These are phyloP conservation scores for Fagus sylvatica DNA, from an alignment of 306 rosid species.

Conservation along the genomic window DNA sequence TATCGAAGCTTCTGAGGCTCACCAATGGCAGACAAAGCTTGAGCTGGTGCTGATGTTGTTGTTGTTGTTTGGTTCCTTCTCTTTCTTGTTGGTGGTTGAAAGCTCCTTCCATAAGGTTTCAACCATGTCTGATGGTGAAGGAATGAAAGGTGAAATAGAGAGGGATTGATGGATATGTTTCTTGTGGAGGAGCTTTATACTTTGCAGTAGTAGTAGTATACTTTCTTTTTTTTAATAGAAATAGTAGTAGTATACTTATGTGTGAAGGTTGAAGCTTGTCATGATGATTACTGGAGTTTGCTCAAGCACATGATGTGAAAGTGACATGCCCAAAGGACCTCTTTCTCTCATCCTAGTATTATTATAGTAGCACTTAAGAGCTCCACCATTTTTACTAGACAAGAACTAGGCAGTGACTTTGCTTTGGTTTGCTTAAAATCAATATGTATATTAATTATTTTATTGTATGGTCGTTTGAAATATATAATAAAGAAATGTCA, in stretches of 20 bases:
- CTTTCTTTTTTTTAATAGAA: too few relatives aligned
- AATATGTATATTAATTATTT: conserved; percentile 2
- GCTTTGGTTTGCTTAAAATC: conserved; percentile 30
- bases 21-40: conserved; percentile 50
- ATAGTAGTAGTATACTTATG: conserved; percentile 14
- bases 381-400: background rate
- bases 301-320: conserved; percentile 43
- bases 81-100: conserved; percentile 47
- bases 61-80: conserved; percentile 47
- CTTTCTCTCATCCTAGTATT: background rate
- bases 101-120: conserved; percentile 61
- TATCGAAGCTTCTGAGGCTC: conserved; percentile 27
- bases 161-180: background rate
- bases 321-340: conserved; percentile 8
- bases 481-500: conserved; percentile 24
- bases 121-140: conserved; percentile 59
- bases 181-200: conserved; percentile 7
- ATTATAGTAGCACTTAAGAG: conserved; percentile 15
- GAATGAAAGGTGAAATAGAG: conserved; percentile 9
- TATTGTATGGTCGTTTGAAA: conserved; percentile 11
- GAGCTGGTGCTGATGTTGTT: conserved; percentile 52
- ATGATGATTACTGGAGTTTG: conserved; percentile 41
- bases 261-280: conserved; percentile 19
- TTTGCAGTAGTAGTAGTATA: too few relatives aligned
- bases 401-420: background rate